phyloP scores from a whole-genome alignment of 2,329 filamentous ascomycete genomes.

The Exserohilum turcica region DNA sequence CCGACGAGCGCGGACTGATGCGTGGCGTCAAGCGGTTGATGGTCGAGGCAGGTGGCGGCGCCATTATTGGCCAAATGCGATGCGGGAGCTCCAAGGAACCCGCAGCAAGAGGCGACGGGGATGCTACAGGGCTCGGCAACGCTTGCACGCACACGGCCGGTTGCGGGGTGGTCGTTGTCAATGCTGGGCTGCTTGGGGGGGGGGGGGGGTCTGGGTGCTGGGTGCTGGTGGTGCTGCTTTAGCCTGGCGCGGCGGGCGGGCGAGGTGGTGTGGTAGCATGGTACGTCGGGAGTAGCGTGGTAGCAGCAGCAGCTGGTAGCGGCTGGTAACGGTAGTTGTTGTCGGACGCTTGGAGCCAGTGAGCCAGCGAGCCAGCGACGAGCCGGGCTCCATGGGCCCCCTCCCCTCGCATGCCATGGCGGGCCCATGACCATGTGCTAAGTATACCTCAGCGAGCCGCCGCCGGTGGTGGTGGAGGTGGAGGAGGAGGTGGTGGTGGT shows the following conservation, averaged over 20 bases:
- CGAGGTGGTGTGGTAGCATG: slow-evolving; percentile 10
- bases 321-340: no score
- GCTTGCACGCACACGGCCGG: slow-evolving; percentile 42
- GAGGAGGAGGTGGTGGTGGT: slow-evolving; percentile 15
- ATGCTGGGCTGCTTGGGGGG: no score
- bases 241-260: slow-evolving; percentile 30
- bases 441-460: no score
- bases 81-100: slow-evolving; percentile 48
- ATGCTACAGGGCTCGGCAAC: slow-evolving; percentile 49
- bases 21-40: slow-evolving; percentile 46
- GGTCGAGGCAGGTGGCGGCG: slow-evolving; percentile 40
- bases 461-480: neutral
- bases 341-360: no score
- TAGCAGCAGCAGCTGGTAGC: neutral
- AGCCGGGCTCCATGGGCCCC: no score
- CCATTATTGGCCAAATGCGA: slow-evolving; percentile 46
- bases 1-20: slow-evolving; percentile 48
- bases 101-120: slow-evolving; percentile 37
- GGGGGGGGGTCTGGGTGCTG: no score
- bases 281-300: slow-evolving; percentile 13
- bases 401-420: no score
- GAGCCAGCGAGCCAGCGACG: no score
- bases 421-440: no score
- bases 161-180: slow-evolving; percentile 47
- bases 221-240: no score